phyloP scores from a whole-genome alignment of 768 basidiomycete genomes.

The Clitopilus passeckerianus region DNA sequence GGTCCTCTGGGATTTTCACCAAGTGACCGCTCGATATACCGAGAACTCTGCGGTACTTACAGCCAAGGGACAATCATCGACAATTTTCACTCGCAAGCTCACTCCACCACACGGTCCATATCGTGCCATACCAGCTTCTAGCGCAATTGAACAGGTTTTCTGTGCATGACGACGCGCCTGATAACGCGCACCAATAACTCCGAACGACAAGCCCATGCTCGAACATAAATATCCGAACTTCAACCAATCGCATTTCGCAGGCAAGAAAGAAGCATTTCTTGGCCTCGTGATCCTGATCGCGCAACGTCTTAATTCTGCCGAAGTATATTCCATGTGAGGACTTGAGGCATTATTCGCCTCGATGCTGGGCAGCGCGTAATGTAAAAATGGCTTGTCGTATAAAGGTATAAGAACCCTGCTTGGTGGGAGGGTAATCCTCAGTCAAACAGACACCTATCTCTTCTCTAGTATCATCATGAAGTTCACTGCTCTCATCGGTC shows the following conservation, averaged over 20 bases:
- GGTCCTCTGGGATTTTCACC: no score
- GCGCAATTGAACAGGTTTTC: background rate
- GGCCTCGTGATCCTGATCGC: background rate
- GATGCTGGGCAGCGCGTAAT: background rate
- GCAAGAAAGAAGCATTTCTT: background rate
- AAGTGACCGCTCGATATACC: background rate
- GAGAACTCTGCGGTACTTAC: background rate
- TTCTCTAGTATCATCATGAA: conserved; percentile 3
- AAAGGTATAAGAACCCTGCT: background rate
- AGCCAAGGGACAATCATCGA: background rate
- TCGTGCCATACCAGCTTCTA: background rate
- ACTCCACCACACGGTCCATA: background rate
- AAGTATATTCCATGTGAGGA: background rate
- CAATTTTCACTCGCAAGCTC: background rate
- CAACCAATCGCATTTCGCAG: background rate
- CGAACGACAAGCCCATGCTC: background rate
- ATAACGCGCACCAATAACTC: background rate
- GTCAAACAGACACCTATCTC: background rate
- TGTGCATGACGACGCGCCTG: background rate
- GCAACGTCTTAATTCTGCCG: background rate
- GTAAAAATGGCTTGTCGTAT: background rate
- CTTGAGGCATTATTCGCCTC: background rate
- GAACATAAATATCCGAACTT: background rate
- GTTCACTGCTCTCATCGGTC: conserved; percentile 3
- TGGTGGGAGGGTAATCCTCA: background rate